These are phyloP conservation scores for Cryptosporidium xiaoi DNA, from an alignment of 169 alveolate species.

Conservation along the genomic window DNA sequence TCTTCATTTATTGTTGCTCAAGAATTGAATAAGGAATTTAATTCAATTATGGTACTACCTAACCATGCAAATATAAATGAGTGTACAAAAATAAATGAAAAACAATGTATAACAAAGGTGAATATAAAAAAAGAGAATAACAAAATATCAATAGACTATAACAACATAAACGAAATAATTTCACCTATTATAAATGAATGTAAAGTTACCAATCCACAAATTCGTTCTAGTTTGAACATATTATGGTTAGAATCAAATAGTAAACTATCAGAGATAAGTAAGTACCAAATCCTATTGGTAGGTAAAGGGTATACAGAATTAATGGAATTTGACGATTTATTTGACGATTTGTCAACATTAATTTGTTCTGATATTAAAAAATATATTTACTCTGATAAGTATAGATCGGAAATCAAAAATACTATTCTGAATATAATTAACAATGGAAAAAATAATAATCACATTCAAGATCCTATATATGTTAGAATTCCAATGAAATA, in stretches of 20 bases:
- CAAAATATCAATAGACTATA: slow-evolving; percentile 11
- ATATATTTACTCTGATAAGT: slow-evolving; percentile 15
- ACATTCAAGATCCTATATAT: slow-evolving; percentile 16
- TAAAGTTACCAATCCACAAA: neutral
- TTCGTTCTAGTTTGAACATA: slow-evolving; percentile 8
- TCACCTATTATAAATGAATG: slow-evolving; percentile 12
- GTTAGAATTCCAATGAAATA: slow-evolving; percentile 30
- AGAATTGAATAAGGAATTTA: slow-evolving; percentile 20
- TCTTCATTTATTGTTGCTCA: neutral
- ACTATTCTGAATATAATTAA: neutral
- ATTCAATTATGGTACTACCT: slow-evolving; percentile 26
- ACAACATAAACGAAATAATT: neutral
- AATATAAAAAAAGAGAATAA: neutral
- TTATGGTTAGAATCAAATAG: slow-evolving; percentile 16
- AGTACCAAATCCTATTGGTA: slow-evolving; percentile 2
- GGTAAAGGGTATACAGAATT: slow-evolving; percentile 61
- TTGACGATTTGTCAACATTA: slow-evolving; percentile 7
- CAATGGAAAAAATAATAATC: neutral
- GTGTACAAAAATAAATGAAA: slow-evolving; percentile 8
- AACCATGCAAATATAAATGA: neutral
- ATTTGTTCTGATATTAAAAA: slow-evolving; percentile 34
- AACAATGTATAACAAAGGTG: slow-evolving; percentile 48
- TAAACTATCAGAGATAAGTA: neutral
- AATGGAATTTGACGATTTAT: slow-evolving; percentile 4
- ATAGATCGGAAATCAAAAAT: neutral